These are phyloP conservation scores for Fusarium sp. DNA, from an alignment of 2,329 filamentous ascomycete genomes.

Conservation along the genomic window DNA sequence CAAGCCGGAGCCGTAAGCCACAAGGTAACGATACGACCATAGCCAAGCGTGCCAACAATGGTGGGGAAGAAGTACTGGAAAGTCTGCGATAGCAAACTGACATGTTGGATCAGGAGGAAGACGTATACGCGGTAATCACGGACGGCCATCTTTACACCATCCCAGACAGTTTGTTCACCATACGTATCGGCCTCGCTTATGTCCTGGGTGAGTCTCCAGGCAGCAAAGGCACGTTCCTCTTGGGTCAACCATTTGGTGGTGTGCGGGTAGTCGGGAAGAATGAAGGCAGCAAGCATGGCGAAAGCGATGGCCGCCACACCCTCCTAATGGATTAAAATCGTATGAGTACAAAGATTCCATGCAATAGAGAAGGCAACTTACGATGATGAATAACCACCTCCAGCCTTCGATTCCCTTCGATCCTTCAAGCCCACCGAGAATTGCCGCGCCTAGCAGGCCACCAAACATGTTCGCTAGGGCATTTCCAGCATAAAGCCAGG, in stretches of 20 bases:
- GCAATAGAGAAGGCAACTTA: slow-evolving; percentile 9
- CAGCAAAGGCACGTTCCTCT: slow-evolving; percentile 64
- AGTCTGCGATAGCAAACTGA: slow-evolving; percentile 63
- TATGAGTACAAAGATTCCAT: no score
- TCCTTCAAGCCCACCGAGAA: slow-evolving; percentile 59
- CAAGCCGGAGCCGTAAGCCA: slow-evolving; percentile 70
- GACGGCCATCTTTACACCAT: slow-evolving; percentile 62
- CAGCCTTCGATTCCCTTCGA: slow-evolving; percentile 68
- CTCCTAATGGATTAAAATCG: slow-evolving; percentile 38
- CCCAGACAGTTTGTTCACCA: slow-evolving; percentile 51
- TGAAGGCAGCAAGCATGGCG: slow-evolving; percentile 49
- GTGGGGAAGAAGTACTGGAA: slow-evolving; percentile 76
- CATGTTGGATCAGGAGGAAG: slow-evolving; percentile 66
- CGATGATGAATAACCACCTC: slow-evolving; percentile 76
- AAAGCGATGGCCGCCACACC: slow-evolving; percentile 55
- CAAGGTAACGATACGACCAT: slow-evolving; percentile 64
- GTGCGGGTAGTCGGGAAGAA: slow-evolving; percentile 65
- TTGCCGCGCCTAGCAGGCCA: slow-evolving; percentile 62
- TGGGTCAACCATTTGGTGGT: slow-evolving; percentile 64
- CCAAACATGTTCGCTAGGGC: slow-evolving; percentile 64
- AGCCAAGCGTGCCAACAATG: slow-evolving; percentile 72
- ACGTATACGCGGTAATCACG: slow-evolving; percentile 64
- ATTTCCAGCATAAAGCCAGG: slow-evolving; percentile 69
- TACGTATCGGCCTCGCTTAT: slow-evolving; percentile 59
- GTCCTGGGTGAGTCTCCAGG: slow-evolving; percentile 63